Conservation (phyloP, 2,329 filamentous ascomycete genomes). For the Hansfordia pulvinata region DNA sequence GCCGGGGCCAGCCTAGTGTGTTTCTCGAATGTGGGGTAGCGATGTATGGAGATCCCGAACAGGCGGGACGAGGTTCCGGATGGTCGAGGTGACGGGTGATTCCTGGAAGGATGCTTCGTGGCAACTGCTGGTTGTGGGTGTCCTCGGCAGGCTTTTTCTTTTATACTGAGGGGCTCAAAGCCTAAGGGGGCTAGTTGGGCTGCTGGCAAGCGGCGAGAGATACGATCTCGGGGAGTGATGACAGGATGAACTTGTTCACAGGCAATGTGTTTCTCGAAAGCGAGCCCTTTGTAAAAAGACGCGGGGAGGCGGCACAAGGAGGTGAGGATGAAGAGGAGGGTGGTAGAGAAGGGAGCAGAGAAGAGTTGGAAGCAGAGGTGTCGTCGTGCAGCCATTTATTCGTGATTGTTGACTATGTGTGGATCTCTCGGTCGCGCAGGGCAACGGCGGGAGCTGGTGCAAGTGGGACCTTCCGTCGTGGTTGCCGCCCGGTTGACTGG, state of each 20-base stretch:
- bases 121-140: slow-evolving; percentile 31
- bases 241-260: too few species aligned
- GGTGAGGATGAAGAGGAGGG: too few species aligned
- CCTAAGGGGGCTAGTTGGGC: too few species aligned
- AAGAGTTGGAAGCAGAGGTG: too few species aligned
- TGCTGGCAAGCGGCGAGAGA: too few species aligned
- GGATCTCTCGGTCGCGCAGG: slow-evolving; percentile 8
- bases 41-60: slow-evolving; percentile 19
- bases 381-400: slow-evolving; percentile 1
- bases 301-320: too few species aligned
- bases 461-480: slow-evolving; percentile 1
- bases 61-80: slow-evolving; percentile 41
- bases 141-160: slow-evolving; percentile 36
- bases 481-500: not conserved
- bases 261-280: too few species aligned
- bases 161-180: too few species aligned
- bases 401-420: slow-evolving; percentile 3
- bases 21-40: too few species aligned
- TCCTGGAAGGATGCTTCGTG: slow-evolving; percentile 30
- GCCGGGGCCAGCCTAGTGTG: slow-evolving; percentile 19
- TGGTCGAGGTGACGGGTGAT: slow-evolving; percentile 45
- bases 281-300: too few species aligned
- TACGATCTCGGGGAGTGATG: not conserved
- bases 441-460: slow-evolving; percentile 6
- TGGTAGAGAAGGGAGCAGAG: slow-evolving; percentile 1